Evolutionary conservation across 2,329 filamentous ascomycete genomes (phyloP).

Genomic region (Ascochyta fabae): DNA sequence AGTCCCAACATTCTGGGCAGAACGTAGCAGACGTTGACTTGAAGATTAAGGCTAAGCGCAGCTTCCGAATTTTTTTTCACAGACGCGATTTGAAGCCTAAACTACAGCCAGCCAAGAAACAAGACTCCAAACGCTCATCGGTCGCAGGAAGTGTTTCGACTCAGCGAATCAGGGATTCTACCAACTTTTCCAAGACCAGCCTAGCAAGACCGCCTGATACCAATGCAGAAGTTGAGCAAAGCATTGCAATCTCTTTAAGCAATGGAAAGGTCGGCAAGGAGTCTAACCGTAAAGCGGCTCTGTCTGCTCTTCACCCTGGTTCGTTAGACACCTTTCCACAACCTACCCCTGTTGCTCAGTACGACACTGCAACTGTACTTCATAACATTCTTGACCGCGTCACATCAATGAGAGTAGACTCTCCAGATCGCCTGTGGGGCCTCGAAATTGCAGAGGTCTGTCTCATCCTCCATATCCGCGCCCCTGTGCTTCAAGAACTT

Average conservation of each 20-base stretch:
- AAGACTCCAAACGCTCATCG: conserved; percentile 23
- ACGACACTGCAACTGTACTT: conserved; percentile 17
- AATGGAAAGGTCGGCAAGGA: background rate
- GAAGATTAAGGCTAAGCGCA: conserved; percentile 32
- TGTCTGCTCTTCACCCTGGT: background rate
- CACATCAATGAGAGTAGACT: conserved; percentile 10
- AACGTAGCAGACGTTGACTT: background rate
- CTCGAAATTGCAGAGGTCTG: conserved; percentile 38
- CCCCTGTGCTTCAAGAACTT: conserved; percentile 7
- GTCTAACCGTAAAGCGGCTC: background rate
- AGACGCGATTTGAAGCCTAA: conserved; percentile 17
- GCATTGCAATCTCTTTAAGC: background rate
- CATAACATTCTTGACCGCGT: conserved; percentile 23
- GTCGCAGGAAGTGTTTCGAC: conserved; percentile 25
- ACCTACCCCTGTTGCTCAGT: background rate
- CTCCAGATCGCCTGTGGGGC: conserved; percentile 24
- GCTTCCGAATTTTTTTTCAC: conserved; percentile 35
- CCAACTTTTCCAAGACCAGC: conserved; percentile 25
- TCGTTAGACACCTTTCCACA: background rate
- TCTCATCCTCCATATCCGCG: conserved; percentile 7
- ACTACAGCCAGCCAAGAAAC: conserved; percentile 1
- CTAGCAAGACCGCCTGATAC: conserved; percentile 6
- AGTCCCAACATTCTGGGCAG: background rate
- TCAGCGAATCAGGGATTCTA: conserved; percentile 28
- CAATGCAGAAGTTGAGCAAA: conserved; percentile 1